phyloP scores from a whole-genome alignment of 257 asterid genomes.

The Solanum pinnatisectum region DNA sequence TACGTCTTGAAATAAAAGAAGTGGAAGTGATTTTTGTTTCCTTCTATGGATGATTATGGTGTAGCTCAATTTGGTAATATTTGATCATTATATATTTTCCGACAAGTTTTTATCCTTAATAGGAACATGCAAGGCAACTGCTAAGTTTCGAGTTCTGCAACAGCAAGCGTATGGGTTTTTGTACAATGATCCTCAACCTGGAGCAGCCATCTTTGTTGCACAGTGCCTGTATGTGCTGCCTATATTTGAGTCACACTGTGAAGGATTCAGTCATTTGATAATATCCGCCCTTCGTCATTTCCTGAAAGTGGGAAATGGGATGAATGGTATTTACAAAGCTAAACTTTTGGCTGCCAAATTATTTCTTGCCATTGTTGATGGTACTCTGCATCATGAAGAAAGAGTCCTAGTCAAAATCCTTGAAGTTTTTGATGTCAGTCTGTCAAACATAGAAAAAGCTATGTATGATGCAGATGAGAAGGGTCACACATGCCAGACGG shows the following conservation, averaged over 20 bases:
- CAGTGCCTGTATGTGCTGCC: conserved; percentile 65
- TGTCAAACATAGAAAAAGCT: conserved; percentile 43
- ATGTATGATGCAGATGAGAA: conserved; percentile 20
- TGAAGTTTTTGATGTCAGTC: conserved; percentile 46
- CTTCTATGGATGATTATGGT: background rate
- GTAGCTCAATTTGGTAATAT: background rate
- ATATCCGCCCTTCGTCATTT: conserved; percentile 60
- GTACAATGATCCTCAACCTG: conserved; percentile 44
- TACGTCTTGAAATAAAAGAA: background rate
- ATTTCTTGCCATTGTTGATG: conserved; percentile 38
- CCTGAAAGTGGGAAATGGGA: conserved; percentile 28
- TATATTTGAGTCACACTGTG: conserved; percentile 36
- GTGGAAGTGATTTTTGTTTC: background rate
- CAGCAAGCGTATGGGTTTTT: conserved; percentile 46
- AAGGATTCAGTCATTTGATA: conserved; percentile 80
- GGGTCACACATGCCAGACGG: conserved; percentile 21
- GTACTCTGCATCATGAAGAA: conserved; percentile 40
- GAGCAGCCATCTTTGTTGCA: conserved; percentile 71
- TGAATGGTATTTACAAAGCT: conserved; percentile 40
- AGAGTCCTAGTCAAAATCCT: conserved; percentile 55
- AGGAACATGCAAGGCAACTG: conserved; percentile 72
- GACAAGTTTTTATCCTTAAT: conserved; percentile 3
- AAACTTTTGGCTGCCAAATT: conserved; percentile 48
- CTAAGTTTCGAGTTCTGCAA: conserved; percentile 65
- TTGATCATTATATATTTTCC: background rate